A percentile compares a stretch with the other conserved stretches of the same genome.
Conservation (phyloP, 2,329 filamentous ascomycete genomes). For the Dactylonectria estremocensis region DNA sequence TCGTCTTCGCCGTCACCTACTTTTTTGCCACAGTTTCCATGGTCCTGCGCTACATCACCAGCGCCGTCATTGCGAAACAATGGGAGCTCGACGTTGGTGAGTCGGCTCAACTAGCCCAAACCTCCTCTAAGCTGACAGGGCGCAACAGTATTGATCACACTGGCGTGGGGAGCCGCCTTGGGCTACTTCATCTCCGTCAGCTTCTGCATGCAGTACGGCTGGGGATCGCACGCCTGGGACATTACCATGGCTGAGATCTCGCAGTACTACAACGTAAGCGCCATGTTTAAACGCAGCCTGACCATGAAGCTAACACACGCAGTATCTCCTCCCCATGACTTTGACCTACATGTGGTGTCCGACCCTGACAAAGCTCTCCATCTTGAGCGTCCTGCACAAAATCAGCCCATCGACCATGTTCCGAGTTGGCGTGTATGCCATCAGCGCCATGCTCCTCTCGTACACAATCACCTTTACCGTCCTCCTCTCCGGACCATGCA, state of each 20-base stretch:
- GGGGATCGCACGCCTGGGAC: constrained; percentile 31
- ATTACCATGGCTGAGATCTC: constrained; percentile 21
- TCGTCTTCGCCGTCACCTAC: constrained; percentile 25
- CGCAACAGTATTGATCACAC: constrained; percentile 16
- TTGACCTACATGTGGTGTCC: constrained; percentile 30
- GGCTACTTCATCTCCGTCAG: constrained; percentile 30
- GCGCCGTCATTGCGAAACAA: constrained; percentile 6
- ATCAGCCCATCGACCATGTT: constrained; percentile 19
- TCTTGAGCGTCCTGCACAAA: constrained; percentile 19
- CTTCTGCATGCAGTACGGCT: constrained; percentile 29
- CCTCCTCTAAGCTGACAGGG: background rate
- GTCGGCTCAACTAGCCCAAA: background rate
- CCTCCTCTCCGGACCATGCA: constrained; percentile 23
- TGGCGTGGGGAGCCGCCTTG: constrained; percentile 24
- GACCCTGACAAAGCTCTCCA: constrained; percentile 28
- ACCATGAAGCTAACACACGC: background rate
- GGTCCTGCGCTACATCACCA: constrained; percentile 21
- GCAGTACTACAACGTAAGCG: constrained; percentile 25
- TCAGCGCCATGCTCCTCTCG: background rate
- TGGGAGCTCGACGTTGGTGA: constrained; percentile 23
- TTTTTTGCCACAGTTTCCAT: constrained; percentile 25
- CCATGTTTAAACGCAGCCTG: no score
- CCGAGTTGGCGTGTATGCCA: constrained; percentile 12
- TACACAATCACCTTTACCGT: constrained; percentile 27
- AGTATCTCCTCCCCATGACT: constrained; percentile 26